These are phyloP conservation scores for Actinomucor elegans DNA, from an alignment of 371 early-diverging fungal genomes.

Conservation along the genomic window DNA sequence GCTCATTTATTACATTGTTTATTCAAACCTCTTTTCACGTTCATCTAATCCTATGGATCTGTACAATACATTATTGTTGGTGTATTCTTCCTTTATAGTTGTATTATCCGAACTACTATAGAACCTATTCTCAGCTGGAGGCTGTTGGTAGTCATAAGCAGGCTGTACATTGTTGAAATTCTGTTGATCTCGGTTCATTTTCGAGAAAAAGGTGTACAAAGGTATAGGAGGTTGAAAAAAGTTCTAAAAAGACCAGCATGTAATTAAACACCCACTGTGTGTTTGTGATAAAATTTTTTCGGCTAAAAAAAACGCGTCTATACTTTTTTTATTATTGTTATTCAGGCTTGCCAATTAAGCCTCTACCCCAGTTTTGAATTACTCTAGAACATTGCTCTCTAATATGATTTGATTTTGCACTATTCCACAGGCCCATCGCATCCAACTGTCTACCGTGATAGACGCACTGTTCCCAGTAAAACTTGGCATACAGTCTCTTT, in stretches of 20 bases:
- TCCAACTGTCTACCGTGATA: slow-evolving; percentile 48
- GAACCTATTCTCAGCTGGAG: neutral
- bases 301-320: too few species aligned
- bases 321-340: slow-evolving; percentile 4
- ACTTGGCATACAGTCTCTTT: slow-evolving; percentile 47
- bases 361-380: slow-evolving; percentile 52
- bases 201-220: too few species aligned
- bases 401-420: slow-evolving; percentile 34
- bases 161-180: neutral
- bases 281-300: too few species aligned
- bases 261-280: too few species aligned
- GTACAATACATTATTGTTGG: neutral
- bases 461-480: slow-evolving; percentile 51
- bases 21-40: slow-evolving; percentile 38
- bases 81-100: neutral
- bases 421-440: slow-evolving; percentile 43
- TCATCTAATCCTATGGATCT: slow-evolving; percentile 32
- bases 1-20: too few species aligned
- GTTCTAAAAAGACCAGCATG: too few species aligned
- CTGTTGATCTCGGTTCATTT: slow-evolving; percentile 11
- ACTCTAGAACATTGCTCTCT: slow-evolving; percentile 43
- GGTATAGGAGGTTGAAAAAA: too few species aligned
- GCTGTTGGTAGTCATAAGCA: neutral
- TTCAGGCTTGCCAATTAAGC: slow-evolving; percentile 34
- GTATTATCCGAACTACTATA: too few species aligned